A percentile compares a stretch with the other conserved stretches of the same genome.
These are phyloP conservation scores for Diaporthe sp. DNA, from an alignment of 2,329 filamentous ascomycete species.

Conservation along the genomic window DNA sequence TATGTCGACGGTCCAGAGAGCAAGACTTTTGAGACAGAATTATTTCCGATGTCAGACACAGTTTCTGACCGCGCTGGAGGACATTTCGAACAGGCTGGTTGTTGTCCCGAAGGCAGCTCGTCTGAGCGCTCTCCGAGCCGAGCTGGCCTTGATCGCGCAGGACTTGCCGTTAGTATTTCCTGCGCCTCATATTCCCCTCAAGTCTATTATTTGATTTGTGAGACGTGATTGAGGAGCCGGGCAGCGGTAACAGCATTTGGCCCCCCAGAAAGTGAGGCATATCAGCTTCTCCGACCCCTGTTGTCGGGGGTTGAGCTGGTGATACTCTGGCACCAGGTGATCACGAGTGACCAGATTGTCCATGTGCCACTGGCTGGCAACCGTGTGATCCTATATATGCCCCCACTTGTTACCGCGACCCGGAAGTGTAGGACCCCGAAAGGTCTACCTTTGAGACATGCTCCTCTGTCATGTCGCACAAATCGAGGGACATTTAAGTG, in stretches of 20 bases:
- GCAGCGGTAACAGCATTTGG: neutral
- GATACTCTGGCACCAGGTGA: neutral
- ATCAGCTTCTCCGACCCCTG: neutral
- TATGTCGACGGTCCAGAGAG: constrained; percentile 76
- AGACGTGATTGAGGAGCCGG: neutral
- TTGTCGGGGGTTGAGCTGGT: neutral
- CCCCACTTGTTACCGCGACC: neutral
- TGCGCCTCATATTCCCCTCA: neutral
- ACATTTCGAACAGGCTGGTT: constrained; percentile 88
- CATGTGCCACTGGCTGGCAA: neutral
- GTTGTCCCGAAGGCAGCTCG: constrained; percentile 85
- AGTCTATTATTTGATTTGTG: neutral
- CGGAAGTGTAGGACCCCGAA: neutral
- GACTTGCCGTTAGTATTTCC: constrained; percentile 70
- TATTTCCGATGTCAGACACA: constrained; percentile 88
- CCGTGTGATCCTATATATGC: neutral
- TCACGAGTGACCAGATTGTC: neutral
- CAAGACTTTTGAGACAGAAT: constrained; percentile 81
- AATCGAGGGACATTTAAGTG: neutral
- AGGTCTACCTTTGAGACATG: constrained; percentile 4
- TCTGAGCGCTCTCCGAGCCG: constrained; percentile 84
- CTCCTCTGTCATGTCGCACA: constrained; percentile 21
- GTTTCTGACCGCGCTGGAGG: constrained; percentile 84
- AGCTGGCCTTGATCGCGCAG: constrained; percentile 84
- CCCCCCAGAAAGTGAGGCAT: neutral